Conservation (phyloP, 768 basidiomycete species). For the Kwoniella pini region DNA sequence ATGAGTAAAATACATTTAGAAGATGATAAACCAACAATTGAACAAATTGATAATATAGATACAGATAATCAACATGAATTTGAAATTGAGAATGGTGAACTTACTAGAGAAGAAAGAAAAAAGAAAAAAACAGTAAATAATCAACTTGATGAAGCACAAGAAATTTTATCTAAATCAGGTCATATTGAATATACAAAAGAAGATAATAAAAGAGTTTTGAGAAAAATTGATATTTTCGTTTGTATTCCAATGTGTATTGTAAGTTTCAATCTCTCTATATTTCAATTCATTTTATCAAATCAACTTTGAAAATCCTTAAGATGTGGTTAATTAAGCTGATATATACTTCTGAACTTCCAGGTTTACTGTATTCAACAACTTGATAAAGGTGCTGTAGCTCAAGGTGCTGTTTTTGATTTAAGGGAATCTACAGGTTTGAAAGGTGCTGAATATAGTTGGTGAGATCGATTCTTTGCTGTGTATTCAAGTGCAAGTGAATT, state of each 20-base stretch:
- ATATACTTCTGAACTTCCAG: background rate
- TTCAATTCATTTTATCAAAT: too few relatives aligned
- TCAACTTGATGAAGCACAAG: slow-evolving; percentile 23
- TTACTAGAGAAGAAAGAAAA: background rate
- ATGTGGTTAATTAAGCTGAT: background rate
- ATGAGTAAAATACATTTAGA: background rate
- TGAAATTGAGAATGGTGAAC: background rate
- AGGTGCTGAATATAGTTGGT: slow-evolving; percentile 60
- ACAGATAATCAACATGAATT: background rate
- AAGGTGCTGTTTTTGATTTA: slow-evolving; percentile 60
- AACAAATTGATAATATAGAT: slow-evolving; percentile 11
- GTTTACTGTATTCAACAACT: slow-evolving; percentile 25
- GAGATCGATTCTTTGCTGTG: slow-evolving; percentile 46
- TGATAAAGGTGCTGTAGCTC: slow-evolving; percentile 59
- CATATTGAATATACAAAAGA: slow-evolving; percentile 23
- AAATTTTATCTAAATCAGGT: slow-evolving; percentile 16
- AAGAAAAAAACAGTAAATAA: slow-evolving; percentile 16
- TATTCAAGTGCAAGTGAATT: too few relatives aligned
- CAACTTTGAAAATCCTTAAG: too few relatives aligned
- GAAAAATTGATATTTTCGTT: slow-evolving; percentile 37
- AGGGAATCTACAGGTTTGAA: slow-evolving; percentile 43
- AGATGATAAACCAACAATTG: slow-evolving; percentile 13
- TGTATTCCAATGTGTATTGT: slow-evolving; percentile 28
- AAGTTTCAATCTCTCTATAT: background rate
- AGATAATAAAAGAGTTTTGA: slow-evolving; percentile 32